A percentile compares a stretch with the other conserved stretches of the same genome.
These are phyloP conservation scores for Debaryomyces tyrocola DNA, from an alignment of 805 yeast species.

Conservation along the genomic window DNA sequence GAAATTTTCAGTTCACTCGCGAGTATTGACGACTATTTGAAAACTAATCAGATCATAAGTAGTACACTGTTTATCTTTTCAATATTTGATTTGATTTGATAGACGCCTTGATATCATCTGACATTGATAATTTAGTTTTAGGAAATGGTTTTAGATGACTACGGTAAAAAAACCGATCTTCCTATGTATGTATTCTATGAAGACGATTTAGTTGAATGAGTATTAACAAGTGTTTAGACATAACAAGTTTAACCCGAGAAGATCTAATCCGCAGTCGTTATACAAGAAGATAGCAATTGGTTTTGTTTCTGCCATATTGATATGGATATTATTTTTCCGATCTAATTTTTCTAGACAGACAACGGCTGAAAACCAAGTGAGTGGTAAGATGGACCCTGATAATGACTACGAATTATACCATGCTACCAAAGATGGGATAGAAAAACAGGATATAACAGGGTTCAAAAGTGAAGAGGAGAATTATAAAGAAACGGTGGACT, in stretches of 20 bases:
- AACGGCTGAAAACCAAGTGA: background rate
- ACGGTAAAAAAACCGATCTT: slow-evolving; percentile 47
- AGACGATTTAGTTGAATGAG: background rate
- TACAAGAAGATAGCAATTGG: slow-evolving; percentile 7
- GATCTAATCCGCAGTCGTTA: slow-evolving; percentile 4
- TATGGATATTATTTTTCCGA: slow-evolving; percentile 3
- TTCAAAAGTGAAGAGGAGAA: slow-evolving; percentile 28
- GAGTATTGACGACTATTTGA: background rate
- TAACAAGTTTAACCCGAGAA: slow-evolving; percentile 23
- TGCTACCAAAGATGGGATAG: slow-evolving; percentile 33
- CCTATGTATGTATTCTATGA: slow-evolving; percentile 37
- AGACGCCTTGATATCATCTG: background rate
- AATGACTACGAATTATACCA: slow-evolving; percentile 23
- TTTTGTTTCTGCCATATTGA: slow-evolving; percentile 6
- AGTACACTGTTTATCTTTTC: too few relatives aligned
- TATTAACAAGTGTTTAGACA: slow-evolving; percentile 9
- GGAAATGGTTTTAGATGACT: slow-evolving; percentile 26
- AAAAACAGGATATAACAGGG: slow-evolving; percentile 4
- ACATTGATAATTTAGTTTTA: background rate
- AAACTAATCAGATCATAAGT: background rate
- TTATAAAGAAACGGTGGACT: slow-evolving; percentile 51
- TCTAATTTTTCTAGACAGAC: background rate
- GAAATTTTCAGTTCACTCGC: slow-evolving; percentile 1
- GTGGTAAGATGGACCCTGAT: slow-evolving; percentile 1
- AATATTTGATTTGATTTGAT: too few relatives aligned